Base-by-base conservation (phyloP, 2,329 filamentous ascomycete genomes). In the Sclerotinia minor region DNA sequence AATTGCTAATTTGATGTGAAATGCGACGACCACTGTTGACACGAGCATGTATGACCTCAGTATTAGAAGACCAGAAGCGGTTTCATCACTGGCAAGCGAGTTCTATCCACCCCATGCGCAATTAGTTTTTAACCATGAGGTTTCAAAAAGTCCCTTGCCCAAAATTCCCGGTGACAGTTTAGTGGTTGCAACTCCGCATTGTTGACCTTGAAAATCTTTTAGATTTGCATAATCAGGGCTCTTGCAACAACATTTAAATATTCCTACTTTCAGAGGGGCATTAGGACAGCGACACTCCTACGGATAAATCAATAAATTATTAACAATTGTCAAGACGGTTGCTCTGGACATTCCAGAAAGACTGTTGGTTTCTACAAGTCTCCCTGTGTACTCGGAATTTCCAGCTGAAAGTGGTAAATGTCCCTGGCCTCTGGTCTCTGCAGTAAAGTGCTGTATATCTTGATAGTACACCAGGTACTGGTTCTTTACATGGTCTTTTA, bases 61-160 rank as follows among this genome's bases (percentile, higher is more conserved):
- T 5, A 24, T 50, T 29, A 50, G 26, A 32, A 35, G 24, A 3
- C n/a, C 38, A 63, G 50, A 63, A 26, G 45, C 59, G 5, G 59
- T 63, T 24, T 47, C 45, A 38, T 63, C 59, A n/a, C 38, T 38
- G 38, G 38, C 38, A 38, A 13, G 35, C n/a, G 57, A 59, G 15
- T 29, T 32, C 5, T n/a, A 1, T 24, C 26, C n/a, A 24, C 45
- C 59, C 59, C 44, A 63, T 21, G 59, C 26, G n/a, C 59, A 50
- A 49, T 7, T 8, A 5, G 9, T 49, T 47, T 21, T 35, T 63
- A 45, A 29, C 24, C n/a, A 32, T 32, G 24, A 63, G 41, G 11
- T 15, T 47, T 44, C 26, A 21, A 17, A 17, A 32, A 32, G 50
- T 13, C 11, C 38, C 38, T 13, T 13, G 38, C 11, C 3, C 38